phyloP scores from a whole-genome alignment of 2,329 filamentous ascomycete genomes.

The Aureobasidium sp. region DNA sequence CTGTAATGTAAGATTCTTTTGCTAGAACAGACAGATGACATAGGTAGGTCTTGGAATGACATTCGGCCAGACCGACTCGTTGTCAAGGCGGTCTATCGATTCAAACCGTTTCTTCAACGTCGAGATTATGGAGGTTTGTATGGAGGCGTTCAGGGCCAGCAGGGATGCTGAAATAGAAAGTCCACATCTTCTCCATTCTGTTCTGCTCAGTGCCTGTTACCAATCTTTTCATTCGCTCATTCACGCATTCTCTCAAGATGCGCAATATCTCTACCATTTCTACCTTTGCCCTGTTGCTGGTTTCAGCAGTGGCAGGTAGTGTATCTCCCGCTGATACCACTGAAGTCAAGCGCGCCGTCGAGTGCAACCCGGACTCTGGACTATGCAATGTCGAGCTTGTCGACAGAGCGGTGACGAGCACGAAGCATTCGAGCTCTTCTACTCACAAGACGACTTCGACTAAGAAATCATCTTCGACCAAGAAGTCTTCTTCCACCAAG shows the following conservation, averaged over 20 bases:
- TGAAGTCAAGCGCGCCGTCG: background rate
- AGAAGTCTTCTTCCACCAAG: background rate
- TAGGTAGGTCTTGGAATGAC: background rate
- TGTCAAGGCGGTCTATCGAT: slow-evolving; percentile 11
- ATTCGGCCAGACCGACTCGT: slow-evolving; percentile 6
- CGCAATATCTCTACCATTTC: slow-evolving; percentile 9
- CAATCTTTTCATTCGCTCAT: background rate
- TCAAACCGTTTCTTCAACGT: slow-evolving; percentile 6
- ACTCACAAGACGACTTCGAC: background rate
- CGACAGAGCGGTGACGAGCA: slow-evolving; percentile 1
- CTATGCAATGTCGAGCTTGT: slow-evolving; percentile 5
- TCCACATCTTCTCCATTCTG: background rate
- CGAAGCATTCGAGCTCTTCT: background rate
- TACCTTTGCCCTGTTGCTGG: slow-evolving; percentile 12
- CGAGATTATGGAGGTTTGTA: slow-evolving; percentile 9
- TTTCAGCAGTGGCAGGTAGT: background rate
- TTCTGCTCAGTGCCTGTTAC: background rate
- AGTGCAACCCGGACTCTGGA: slow-evolving; percentile 13
- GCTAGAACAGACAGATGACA: background rate
- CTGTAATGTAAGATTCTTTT: too few relatives aligned
- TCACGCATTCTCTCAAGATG: background rate
- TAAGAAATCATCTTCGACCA: background rate
- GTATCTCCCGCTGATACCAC: background rate
- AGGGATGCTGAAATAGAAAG: slow-evolving; percentile 3
- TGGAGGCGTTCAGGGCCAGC: background rate